phyloP scores from a whole-genome alignment of 495 filamentous ascomycete genomes.

The Parathielavia hyrcaniae region DNA sequence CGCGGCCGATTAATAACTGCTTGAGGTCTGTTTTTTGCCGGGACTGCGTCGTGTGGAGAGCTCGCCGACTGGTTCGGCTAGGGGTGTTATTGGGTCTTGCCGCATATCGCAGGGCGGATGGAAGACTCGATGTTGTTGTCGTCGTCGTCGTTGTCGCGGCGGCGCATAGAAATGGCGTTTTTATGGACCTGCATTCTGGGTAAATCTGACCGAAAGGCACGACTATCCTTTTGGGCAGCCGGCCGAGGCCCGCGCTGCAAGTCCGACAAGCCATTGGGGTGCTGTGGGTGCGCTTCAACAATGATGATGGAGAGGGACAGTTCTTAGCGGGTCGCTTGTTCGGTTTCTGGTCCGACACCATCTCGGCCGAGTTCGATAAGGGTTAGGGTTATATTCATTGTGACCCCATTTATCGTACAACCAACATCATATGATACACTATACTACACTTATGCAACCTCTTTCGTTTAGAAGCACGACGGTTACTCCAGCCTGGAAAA shows the following conservation, averaged over 20 bases:
- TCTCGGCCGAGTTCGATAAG: neutral
- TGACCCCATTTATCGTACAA: neutral
- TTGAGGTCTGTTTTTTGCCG: constrained; percentile 6
- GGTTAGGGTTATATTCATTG: constrained; percentile 25
- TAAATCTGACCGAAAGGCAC: constrained; percentile 12
- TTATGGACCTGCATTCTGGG: constrained; percentile 1
- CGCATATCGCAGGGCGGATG: neutral
- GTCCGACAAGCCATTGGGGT: constrained; percentile 31
- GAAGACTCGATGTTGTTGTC: neutral
- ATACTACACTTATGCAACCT: neutral
- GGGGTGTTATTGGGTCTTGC: neutral
- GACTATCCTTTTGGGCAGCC: constrained; percentile 18
- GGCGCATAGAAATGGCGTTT: neutral
- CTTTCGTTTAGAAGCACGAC: neutral
- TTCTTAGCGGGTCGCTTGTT: neutral
- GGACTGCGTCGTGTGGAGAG: constrained; percentile 12
- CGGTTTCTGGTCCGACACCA: neutral
- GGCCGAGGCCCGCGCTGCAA: constrained; percentile 22
- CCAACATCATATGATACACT: neutral
- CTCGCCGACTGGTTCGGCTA: neutral
- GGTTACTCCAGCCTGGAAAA: constrained; percentile 54
- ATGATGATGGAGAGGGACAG: neutral
- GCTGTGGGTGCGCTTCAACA: neutral
- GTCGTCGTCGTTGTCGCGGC: neutral
- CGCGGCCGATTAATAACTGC: constrained; percentile 6